phyloP scores from a whole-genome alignment of 2,329 filamentous ascomycete species.

The Colletotrichum sp. region DNA sequence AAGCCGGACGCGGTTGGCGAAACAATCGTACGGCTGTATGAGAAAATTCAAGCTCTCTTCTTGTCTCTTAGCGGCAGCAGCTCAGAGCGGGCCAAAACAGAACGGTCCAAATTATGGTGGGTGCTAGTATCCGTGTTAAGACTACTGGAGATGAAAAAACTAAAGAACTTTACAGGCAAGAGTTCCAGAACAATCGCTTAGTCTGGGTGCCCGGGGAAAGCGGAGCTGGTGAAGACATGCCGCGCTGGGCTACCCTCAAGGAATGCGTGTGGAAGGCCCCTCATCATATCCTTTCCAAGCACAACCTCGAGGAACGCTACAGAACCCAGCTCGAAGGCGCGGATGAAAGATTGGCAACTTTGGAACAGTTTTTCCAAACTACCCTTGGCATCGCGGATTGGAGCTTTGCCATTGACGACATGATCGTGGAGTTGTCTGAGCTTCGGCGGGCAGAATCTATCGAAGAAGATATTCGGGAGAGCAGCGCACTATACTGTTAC shows the following conservation, averaged over 20 bases:
- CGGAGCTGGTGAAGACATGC: neutral
- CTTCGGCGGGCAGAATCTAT: neutral
- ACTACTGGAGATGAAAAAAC: rapidly evolving
- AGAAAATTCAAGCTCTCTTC: neutral
- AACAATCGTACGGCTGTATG: neutral
- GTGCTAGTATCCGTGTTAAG: neutral
- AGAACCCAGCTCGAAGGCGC: neutral
- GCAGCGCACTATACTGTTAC: neutral
- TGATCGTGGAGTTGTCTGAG: neutral
- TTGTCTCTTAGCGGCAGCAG: neutral
- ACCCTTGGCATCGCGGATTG: neutral
- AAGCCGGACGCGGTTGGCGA: neutral
- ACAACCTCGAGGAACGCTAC: neutral
- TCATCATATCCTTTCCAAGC: neutral
- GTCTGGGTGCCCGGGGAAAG: neutral
- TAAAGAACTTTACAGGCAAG: rapidly evolving
- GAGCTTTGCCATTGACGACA: neutral
- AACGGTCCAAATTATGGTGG: neutral
- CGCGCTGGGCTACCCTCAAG: neutral
- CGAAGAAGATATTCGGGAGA: neutral
- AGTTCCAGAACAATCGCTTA: neutral
- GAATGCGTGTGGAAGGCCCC: neutral
- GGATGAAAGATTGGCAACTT: neutral
- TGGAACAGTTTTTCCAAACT: neutral
- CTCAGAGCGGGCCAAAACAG: neutral